Evolutionary conservation across 345 rosid species (phyloP).

Genomic region (Bruguiera sexangula): DNA sequence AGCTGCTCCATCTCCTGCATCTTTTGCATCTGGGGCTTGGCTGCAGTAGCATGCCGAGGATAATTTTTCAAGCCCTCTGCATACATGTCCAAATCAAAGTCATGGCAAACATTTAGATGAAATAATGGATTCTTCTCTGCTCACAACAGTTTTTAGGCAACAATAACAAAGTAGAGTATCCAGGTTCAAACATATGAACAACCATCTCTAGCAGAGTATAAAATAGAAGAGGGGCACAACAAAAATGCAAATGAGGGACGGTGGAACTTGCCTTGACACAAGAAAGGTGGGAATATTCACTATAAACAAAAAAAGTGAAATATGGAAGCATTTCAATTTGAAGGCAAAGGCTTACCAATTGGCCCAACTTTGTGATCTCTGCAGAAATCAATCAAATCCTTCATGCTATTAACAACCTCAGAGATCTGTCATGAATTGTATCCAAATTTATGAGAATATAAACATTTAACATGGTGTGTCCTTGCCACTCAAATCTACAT

Average conservation of each 20-base stretch:
- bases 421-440: constrained; percentile 52
- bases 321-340: not conserved
- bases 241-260: too few relatives aligned
- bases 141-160: not conserved
- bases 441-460: constrained; percentile 1
- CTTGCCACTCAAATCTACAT: constrained; percentile 3
- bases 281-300: too few relatives aligned
- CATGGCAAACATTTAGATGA: not conserved
- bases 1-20: constrained; percentile 88
- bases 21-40: constrained; percentile 73
- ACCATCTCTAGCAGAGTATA: not conserved
- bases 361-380: constrained; percentile 75
- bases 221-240: not conserved
- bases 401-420: constrained; percentile 97
- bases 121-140: not conserved
- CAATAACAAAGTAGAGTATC: not conserved
- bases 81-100: constrained; percentile 14
- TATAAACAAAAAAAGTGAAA: not conserved
- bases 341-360: constrained; percentile 42
- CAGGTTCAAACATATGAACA: not conserved
- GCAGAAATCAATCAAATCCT: constrained; percentile 86
- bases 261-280: too few relatives aligned
- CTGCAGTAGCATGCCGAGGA: constrained; percentile 50
- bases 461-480: not conserved
- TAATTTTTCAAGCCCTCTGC: constrained; percentile 92